Conservation (phyloP, 371 early-diverging fungal species). For the Aphelidium insulamus region DNA sequence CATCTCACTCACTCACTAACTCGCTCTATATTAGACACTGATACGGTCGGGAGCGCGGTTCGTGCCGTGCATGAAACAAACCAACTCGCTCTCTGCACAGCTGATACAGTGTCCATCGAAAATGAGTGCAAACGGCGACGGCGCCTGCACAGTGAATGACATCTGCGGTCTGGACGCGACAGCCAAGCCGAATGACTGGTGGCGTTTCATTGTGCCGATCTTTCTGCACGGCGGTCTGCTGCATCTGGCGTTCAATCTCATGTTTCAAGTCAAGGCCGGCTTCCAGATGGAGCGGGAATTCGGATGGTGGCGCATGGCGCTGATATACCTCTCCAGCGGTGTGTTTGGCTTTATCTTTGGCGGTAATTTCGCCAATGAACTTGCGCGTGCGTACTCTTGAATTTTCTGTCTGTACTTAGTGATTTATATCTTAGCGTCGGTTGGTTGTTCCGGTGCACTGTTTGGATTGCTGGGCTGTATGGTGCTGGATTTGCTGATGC, state of each 20-base stretch:
- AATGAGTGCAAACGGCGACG: constrained; percentile 1
- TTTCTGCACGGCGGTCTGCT: constrained; percentile 67
- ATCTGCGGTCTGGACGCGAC: constrained; percentile 13
- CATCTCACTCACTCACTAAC: not conserved
- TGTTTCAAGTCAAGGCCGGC: constrained; percentile 42
- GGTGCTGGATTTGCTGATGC: constrained; percentile 50
- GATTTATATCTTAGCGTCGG: constrained; percentile 17
- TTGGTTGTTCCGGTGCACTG: constrained; percentile 63
- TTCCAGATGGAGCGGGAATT: constrained; percentile 46
- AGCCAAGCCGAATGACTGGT: constrained; percentile 59
- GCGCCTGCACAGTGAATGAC: constrained; percentile 12
- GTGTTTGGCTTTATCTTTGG: constrained; percentile 62
- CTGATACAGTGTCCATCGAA: constrained; percentile 7
- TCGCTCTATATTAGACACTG: constrained; percentile 8
- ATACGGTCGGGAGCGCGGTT: constrained; percentile 23
- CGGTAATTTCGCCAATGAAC: constrained; percentile 28
- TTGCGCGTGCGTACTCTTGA: not conserved
- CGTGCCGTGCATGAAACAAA: constrained; percentile 19
- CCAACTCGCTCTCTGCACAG: not conserved
- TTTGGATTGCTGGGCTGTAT: constrained; percentile 61
- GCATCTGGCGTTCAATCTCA: constrained; percentile 51
- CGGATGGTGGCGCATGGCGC: constrained; percentile 44
- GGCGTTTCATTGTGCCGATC: constrained; percentile 56
- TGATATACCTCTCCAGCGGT: constrained; percentile 50
- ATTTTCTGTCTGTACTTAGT: constrained; percentile 1